Evolutionary conservation across 345 rosid species (phyloP), one percentile per base, ranked within the genome.

Genomic region (Euphorbia pulcherrima): DNA sequence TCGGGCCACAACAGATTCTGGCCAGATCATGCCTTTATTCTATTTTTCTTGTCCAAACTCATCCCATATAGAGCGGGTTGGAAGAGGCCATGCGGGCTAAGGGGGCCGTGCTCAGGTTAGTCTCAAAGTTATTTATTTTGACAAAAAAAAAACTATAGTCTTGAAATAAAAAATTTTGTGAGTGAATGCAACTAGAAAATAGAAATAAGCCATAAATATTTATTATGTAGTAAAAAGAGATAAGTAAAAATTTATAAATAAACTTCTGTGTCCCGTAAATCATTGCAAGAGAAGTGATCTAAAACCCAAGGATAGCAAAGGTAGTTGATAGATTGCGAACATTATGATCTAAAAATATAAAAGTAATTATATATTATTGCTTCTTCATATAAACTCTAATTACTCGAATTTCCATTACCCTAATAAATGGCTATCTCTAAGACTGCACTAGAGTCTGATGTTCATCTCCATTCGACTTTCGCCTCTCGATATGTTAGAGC

Each of bases 401-500:
- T 20, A 5, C 21, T 30, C 11, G 5, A 9, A 16, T 56, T 20
- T 6, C 26, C 1, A 17, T 56, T 33, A 27, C 8, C 12, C 47
- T n/a, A 13, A 29, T 27, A 10, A n/a, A 74, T 62, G 77, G 72
- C 63, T 63, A 72, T 62, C 29, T 74, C 77, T 44, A 68, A 46
- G 64, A 33, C 77, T 20, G 77, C 68, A 24, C 9, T n/a, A 35
- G 77, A 74, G 18, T 21, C 30, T 0, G 73, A 74, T 54, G 64
- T 24, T 20, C 68, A 72, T 7, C 44, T 74, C 28, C 72, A 74
- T 62, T 74, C 77, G 24, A 62, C 77, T 9, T 74, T 74, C 18
- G 77, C 73, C 24, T 74, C 77, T 48, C 73, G 73, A 8, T 74
- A 68, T 62, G 77, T 74, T 37, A 51, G 77, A 68, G 9, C 69